These are phyloP conservation scores for Colletotrichum eremochloae DNA, from an alignment of 2,329 filamentous ascomycete species.

Conservation along the genomic window DNA sequence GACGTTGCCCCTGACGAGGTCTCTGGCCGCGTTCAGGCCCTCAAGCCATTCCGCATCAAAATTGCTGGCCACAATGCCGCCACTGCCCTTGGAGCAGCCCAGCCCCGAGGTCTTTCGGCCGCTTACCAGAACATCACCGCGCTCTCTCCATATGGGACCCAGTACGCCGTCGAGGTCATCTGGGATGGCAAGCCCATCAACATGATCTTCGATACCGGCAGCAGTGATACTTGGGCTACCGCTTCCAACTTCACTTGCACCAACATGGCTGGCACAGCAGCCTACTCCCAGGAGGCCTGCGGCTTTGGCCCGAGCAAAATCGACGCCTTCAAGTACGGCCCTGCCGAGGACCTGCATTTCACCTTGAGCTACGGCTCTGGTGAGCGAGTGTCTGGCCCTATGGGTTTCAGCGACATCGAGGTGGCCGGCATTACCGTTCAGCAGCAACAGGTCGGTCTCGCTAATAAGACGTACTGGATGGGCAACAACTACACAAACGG, in stretches of 20 bases:
- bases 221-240: conserved; percentile 65
- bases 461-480: conserved; percentile 63
- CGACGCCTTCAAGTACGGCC: conserved; percentile 56
- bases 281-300: conserved; percentile 52
- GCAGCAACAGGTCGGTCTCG: conserved; percentile 63
- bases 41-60: conserved; percentile 49
- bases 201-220: conserved; percentile 65
- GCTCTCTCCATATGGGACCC: conserved; percentile 56
- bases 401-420: conserved; percentile 61
- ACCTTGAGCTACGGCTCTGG: conserved; percentile 62
- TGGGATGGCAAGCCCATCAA: conserved; percentile 56
- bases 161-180: conserved; percentile 57
- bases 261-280: conserved; percentile 49
- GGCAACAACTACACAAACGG: conserved; percentile 67
- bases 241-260: conserved; percentile 58
- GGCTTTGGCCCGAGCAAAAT: conserved; percentile 57
- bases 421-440: conserved; percentile 60
- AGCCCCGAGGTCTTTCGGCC: conserved; percentile 33
- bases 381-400: conserved; percentile 61
- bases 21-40: conserved; percentile 50
- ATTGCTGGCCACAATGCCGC: conserved; percentile 47
- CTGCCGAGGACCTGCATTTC: conserved; percentile 60
- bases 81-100: conserved; percentile 47
- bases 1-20: conserved; percentile 48
- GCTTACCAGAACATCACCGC: conserved; percentile 55